A percentile compares a stretch with the other conserved stretches of the same genome.
These are phyloP conservation scores for Discostella pseudostelligera DNA, from an alignment of 108 stramenopile genomes.

Conservation along the genomic window DNA sequence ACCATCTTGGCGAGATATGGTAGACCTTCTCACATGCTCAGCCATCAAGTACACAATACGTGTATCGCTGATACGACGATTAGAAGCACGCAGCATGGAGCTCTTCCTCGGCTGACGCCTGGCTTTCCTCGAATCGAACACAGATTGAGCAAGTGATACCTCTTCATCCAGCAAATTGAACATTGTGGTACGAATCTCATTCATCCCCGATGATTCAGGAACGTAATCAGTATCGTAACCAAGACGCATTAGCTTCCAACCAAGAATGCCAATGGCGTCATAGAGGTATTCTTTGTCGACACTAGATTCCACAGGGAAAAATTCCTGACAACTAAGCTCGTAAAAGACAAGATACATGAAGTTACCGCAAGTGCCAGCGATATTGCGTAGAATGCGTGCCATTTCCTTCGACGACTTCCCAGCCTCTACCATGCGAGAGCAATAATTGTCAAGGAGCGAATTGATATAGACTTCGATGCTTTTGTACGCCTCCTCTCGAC, in stretches of 20 bases:
- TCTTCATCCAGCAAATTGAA: constrained; percentile 17
- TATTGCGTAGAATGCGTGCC: constrained; percentile 18
- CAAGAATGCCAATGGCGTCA: constrained; percentile 34
- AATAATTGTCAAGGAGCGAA: constrained; percentile 30
- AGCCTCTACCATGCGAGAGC: constrained; percentile 21
- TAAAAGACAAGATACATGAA: constrained; percentile 29
- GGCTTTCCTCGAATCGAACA: background rate
- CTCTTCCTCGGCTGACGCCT: constrained; percentile 25
- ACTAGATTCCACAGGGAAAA: constrained; percentile 24
- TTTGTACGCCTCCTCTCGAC: constrained; percentile 9
- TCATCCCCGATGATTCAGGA: constrained; percentile 11
- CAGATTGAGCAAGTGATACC: background rate
- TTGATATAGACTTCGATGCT: constrained; percentile 17
- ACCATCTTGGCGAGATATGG: background rate
- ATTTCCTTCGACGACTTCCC: constrained; percentile 21
- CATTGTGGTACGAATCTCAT: constrained; percentile 13
- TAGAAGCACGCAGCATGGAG: constrained; percentile 21
- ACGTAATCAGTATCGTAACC: constrained; percentile 21
- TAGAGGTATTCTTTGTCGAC: constrained; percentile 12
- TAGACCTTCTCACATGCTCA: constrained; percentile 4
- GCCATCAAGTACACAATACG: constrained; percentile 5
- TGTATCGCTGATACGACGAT: constrained; percentile 32
- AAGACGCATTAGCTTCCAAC: constrained; percentile 32
- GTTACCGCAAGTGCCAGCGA: constrained; percentile 20
- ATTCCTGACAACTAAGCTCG: constrained; percentile 11